Evolutionary conservation across 495 filamentous ascomycete species (phyloP), one percentile per base, ranked within the genome.

Genomic region (Talaromyces borbonicus): DNA sequence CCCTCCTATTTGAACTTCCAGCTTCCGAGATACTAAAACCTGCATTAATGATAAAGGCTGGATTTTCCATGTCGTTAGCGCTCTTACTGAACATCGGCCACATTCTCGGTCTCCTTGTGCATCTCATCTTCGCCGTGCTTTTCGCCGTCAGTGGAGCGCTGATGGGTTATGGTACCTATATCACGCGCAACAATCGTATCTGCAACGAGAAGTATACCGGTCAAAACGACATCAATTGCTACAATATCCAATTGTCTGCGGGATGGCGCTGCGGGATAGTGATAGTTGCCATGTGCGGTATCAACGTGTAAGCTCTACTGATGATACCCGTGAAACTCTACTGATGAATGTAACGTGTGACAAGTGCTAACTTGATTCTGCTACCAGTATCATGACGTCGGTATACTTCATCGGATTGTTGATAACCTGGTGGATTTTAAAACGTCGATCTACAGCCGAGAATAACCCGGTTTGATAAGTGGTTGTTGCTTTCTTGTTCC

Each of bases 231-330:
- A 16, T 20, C 8, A 7, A 23, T 12, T 38, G 35, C 35, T 38
- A 38, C 16, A 38, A 22, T 12, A 38, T 38, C 35, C 35, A 20
- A 20, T 1, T 38, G n/a, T 38, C 35, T 5, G 35, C 14, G 5
- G 35, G 35, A 9, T 38, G 35, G 35, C 35, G 35, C 11, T 38
- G 35, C 6, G 35, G 35, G 16, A 38, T 38, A 2, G 35, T 38
- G 5, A 8, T 20, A 0, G 16, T 38, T 20, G 35, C 16, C 16
- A 38, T 38, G 35, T 38, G 35, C 16, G 35, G 8, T 22, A 20
- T 38, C 16, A 38, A 20, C 35, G 16, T 38, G 35, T 38, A 38
- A 38, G 35, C n/a, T n/a, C n/a, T n/a, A n/a, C n/a, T n/a, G n/a
- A n/a, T n/a, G n/a, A n/a, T n/a, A n/a, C n/a, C n/a, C n/a, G n/a